Percentiles rank a stretch among this genome's conserved stretches.
phyloP scores from a whole-genome alignment of 208 protist genomes.

The Leishmania aethiopica region DNA sequence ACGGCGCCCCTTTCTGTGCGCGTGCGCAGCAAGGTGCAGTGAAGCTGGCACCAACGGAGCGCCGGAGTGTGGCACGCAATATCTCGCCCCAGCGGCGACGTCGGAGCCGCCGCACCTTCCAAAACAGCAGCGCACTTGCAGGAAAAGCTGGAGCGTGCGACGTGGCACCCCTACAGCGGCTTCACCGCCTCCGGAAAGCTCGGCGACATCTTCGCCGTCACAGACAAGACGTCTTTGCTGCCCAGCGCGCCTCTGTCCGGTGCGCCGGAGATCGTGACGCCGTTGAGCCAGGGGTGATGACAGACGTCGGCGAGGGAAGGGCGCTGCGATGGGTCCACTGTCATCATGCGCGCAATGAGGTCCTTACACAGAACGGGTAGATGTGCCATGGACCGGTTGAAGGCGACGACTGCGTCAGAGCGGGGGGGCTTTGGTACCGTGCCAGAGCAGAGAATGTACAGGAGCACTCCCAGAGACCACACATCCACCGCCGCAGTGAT shows the following conservation, averaged over 20 bases:
- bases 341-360: conserved; percentile 50
- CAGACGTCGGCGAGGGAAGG: conserved; percentile 36
- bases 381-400: conserved; percentile 38
- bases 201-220: conserved; percentile 35
- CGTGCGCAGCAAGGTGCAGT: neutral
- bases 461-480: conserved; percentile 76
- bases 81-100: neutral
- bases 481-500: conserved; percentile 54
- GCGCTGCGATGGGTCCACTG: conserved; percentile 34
- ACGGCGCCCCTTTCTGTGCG: neutral
- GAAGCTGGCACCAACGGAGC: too few species aligned
- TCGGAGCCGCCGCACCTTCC: neutral
- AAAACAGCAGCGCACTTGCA: neutral
- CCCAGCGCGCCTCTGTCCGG: conserved; percentile 7
- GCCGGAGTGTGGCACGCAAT: neutral
- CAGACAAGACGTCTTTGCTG: conserved; percentile 27
- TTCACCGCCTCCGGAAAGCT: conserved; percentile 10
- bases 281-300: conserved; percentile 52
- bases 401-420: conserved; percentile 8
- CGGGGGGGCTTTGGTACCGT: conserved; percentile 40
- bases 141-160: neutral
- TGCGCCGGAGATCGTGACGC: conserved; percentile 22
- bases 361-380: conserved; percentile 46
- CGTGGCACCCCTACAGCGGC: neutral
- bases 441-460: conserved; percentile 82